Percentiles rank a stretch among this genome's conserved stretches.
Evolutionary conservation across 176 grass and related monocot species (phyloP).

Genomic region (Cymbopogon citratus): DNA sequence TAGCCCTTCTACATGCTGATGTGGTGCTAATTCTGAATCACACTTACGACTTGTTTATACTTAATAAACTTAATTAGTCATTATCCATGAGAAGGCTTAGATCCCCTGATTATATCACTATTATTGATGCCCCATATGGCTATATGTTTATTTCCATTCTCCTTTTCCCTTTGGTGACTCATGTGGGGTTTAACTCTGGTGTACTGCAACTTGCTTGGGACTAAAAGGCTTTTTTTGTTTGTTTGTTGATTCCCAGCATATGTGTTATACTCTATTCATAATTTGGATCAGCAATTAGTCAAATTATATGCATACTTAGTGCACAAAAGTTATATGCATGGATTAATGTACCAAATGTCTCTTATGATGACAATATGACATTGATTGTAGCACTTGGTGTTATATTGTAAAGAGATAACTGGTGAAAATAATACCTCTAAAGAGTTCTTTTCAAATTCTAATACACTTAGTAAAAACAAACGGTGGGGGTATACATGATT

Average conservation of each 20-base stretch:
- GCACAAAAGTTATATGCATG: neutral
- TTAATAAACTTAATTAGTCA: neutral
- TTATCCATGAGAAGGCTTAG: neutral
- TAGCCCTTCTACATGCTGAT: neutral
- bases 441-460: neutral
- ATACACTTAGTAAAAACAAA: neutral
- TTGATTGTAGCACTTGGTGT: neutral
- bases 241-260: neutral
- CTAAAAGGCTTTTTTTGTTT: neutral
- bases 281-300: neutral
- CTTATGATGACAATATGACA: neutral
- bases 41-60: neutral
- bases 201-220: neutral
- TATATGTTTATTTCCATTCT: neutral
- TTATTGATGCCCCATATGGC: neutral
- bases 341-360: neutral
- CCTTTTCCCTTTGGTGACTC: neutral
- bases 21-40: neutral
- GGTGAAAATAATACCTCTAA: neutral
- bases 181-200: neutral
- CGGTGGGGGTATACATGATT: neutral
- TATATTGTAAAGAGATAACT: neutral
- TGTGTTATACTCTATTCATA: neutral
- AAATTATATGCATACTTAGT: neutral
- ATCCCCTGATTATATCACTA: neutral